These are phyloP conservation scores for Nyctanthes arbortristis DNA, from an alignment of 257 asterid genomes.

Conservation along the genomic window DNA sequence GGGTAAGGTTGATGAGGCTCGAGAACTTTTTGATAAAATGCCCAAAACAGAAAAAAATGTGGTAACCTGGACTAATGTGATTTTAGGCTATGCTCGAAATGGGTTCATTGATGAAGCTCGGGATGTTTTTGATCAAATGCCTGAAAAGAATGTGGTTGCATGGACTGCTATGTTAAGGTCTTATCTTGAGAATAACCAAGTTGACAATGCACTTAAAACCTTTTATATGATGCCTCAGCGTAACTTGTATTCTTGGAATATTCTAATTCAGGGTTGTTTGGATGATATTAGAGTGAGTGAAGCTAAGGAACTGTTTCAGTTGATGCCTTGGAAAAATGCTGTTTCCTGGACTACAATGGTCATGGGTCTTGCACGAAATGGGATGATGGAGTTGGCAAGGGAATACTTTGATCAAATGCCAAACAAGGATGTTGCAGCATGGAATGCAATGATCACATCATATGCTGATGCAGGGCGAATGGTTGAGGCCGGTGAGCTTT, in stretches of 20 bases:
- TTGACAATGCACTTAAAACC: conserved; percentile 50
- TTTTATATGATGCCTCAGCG: conserved; percentile 47
- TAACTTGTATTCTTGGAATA: conserved; percentile 54
- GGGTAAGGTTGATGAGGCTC: conserved; percentile 50
- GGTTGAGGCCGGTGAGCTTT: conserved; percentile 34
- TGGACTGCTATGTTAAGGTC: conserved; percentile 65
- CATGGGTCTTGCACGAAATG: conserved; percentile 56
- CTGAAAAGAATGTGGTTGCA: conserved; percentile 43
- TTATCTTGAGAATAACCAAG: conserved; percentile 36
- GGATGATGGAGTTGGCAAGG: conserved; percentile 51
- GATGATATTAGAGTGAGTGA: conserved; percentile 42
- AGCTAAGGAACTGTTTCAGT: conserved; percentile 47
- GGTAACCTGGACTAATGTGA: conserved; percentile 53
- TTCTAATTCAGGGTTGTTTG: conserved; percentile 51
- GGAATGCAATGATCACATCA: conserved; percentile 72
- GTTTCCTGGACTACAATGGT: conserved; percentile 65
- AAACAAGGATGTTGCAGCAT: conserved; percentile 54
- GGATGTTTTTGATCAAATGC: conserved; percentile 48
- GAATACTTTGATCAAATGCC: conserved; percentile 59
- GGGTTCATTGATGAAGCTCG: conserved; percentile 53
- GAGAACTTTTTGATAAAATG: conserved; percentile 44
- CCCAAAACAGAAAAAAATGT: conserved; percentile 49
- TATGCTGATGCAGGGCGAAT: conserved; percentile 34
- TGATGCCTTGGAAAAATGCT: conserved; percentile 50
- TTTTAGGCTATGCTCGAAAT: conserved; percentile 49